Base-by-base conservation (phyloP, 345 rosid species). In the Corymbia maculata region DNA sequence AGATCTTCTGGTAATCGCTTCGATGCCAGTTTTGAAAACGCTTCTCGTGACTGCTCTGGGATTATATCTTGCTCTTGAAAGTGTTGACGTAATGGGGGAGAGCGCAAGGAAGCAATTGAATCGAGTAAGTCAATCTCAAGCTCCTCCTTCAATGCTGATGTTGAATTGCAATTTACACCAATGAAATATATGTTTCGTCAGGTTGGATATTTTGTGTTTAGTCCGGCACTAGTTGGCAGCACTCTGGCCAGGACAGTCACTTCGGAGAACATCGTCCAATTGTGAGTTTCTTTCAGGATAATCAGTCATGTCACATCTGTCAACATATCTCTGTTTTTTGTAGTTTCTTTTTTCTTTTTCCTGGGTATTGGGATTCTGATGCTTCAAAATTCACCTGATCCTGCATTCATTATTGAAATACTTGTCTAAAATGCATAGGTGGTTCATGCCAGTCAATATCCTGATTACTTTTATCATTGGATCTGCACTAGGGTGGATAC, bases 361-460 rank as follows among this genome's bases (percentile, higher is more conserved):
- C 61, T 12, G 12, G n/a, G 15, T 45, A 17, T 44, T 42, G 17
- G 87, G 45, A 36, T 9, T 19, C 3, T 75, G 49, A 21, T 75
- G 49, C 82, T 36, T 42, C 26, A 42, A 26, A 75, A 42, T 36
- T 75, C 49, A 75, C 14, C 49, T 61, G 26, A 61, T 61, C 68
- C 16, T 5, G 21, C 45, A 75, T 75, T 42, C 49, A 13, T 61
- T 42, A 5, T 42, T 75, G 68, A 68, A 49, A 3, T 85, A 5
- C 13, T 3, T 19, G 13, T 45, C 44, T 22, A 75, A 75, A 75
- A 42, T 75, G 49, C 14, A 19, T 36, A 94, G 95, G 92, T 92
- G 96, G 96, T 94, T 94, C 90, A 93, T 92, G 96, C 95, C 95
- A 10, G 70, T 93, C 90, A 94, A 91, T 89, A 89, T 92, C 79